Base-by-base conservation (phyloP, 2,329 filamentous ascomycete genomes). In the Saccharata proteae region DNA sequence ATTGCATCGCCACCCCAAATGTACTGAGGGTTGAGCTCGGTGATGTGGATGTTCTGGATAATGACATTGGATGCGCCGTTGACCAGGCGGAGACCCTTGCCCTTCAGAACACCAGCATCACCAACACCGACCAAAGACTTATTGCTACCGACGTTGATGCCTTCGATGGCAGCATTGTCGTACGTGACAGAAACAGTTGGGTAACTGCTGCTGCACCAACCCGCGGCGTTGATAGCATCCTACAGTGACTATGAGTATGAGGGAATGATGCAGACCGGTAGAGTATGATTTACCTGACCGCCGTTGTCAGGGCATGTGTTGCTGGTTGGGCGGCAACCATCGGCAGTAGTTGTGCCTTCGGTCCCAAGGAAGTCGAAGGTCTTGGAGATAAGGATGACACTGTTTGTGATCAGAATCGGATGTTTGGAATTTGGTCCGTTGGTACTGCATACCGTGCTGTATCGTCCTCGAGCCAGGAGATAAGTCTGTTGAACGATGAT, bases 111-210 rank as follows among this genome's bases (percentile, higher is more conserved):
- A 23, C 52, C 60, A 28, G 49, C 52, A 17, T 45, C 51, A 3
- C 57, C 58, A 13, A 52, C 46, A 11, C 60, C 59, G 16, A 64
- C 37, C 23, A 63, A 51, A 2, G 50, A 52, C 43, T 64, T 64
- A 42, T 64, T 53, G 31, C 51, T 55, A 11, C 42, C 50, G 4
- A 63, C 55, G 3, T 41, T 39, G 33, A 58, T 50, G 11, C 45
- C 36, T 3, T 38, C 26, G 5, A 39, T 27, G 16, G 51, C 47
- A 17, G 51, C 53, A 22, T 47, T 44, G 38, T 56, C 52, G 38
- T 57, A 57, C 5, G 37, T 52, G 34, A 48, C 44, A 10, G 22
- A n/a, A 26, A 34, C 31, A 11, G 27, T 16, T 11, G 32, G 26
- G 26, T 17, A 24, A 12, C 6, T 7, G 10, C 15, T 16, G 26